Conservation (phyloP, 1,139 yeast species). For the Blastobotrys serpentis region DNA sequence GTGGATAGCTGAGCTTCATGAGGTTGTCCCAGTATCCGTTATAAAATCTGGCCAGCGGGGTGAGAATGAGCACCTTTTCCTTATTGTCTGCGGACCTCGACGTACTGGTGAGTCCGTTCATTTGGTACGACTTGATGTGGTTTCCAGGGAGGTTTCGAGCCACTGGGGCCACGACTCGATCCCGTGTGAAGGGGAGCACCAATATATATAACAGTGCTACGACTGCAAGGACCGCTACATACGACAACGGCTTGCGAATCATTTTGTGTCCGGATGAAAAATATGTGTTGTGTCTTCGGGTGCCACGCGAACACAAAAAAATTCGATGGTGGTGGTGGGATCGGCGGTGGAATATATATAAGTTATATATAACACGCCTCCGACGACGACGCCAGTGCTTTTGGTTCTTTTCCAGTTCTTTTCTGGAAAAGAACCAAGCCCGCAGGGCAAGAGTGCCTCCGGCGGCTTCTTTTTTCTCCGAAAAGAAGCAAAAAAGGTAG, state of each 20-base stretch:
- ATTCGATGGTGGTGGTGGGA: neutral
- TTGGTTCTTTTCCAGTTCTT: no score
- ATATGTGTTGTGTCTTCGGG: neutral
- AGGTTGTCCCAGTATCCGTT: constrained; percentile 86
- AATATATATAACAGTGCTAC: constrained; percentile 12
- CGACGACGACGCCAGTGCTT: no score
- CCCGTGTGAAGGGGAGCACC: constrained; percentile 11
- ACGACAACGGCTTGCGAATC: constrained; percentile 17
- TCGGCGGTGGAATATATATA: no score
- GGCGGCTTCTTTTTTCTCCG: no score
- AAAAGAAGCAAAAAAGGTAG: no score
- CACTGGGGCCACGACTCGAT: constrained; percentile 32
- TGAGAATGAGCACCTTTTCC: constrained; percentile 78
- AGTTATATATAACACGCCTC: no score
- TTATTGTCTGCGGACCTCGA: constrained; percentile 66
- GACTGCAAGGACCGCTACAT: constrained; percentile 12
- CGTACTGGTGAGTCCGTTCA: constrained; percentile 71
- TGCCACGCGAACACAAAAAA: constrained; percentile 6
- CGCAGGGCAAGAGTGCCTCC: no score
- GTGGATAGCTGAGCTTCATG: constrained; percentile 72
- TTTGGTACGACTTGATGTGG: constrained; percentile 79
- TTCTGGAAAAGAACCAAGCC: no score
- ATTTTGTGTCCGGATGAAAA: neutral
- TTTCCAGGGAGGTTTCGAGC: constrained; percentile 68
- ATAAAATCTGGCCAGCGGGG: constrained; percentile 86